Conservation (phyloP, 139 green algal genomes). For the Coelastrella sp. region DNA sequence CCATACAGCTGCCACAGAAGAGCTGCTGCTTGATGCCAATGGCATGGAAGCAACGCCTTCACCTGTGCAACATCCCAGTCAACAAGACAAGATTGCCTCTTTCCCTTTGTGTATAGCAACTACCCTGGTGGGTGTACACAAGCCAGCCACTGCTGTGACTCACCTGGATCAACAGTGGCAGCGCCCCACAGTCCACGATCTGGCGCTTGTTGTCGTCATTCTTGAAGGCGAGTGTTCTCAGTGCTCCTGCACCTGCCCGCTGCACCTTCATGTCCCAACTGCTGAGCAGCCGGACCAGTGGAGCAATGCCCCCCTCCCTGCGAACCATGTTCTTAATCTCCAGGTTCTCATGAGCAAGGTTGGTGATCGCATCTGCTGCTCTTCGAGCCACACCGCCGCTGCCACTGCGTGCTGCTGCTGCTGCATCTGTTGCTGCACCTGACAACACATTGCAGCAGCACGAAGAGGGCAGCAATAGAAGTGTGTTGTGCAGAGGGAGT, state of each 20-base stretch:
- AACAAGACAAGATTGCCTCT: too few species aligned
- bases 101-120: too few species aligned
- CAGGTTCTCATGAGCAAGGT: conserved; percentile 97
- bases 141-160: background rate
- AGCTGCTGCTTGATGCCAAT: too few species aligned
- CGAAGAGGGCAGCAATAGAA: background rate
- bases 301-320: conserved; percentile 91
- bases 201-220: conserved; percentile 99
- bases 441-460: background rate
- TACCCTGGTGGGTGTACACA: too few species aligned
- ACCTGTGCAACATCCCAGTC: too few species aligned
- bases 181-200: conserved; percentile 93
- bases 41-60: too few species aligned
- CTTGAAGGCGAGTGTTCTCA: conserved; percentile 98
- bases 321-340: conserved; percentile 85
- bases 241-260: conserved; percentile 83
- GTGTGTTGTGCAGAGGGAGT: background rate
- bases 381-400: conserved; percentile 74
- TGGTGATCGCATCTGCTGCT: conserved; percentile 96
- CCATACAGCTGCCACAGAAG: too few species aligned
- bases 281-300: conserved; percentile 90
- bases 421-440: background rate
- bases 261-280: conserved; percentile 92
- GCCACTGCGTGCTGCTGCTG: conserved; percentile 43
- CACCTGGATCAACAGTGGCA: conserved; percentile 91